Evolutionary conservation across 202 grass and related monocot species (phyloP), one percentile per base, ranked within the genome.

Genomic region (Sporobolus alterniflorus): DNA sequence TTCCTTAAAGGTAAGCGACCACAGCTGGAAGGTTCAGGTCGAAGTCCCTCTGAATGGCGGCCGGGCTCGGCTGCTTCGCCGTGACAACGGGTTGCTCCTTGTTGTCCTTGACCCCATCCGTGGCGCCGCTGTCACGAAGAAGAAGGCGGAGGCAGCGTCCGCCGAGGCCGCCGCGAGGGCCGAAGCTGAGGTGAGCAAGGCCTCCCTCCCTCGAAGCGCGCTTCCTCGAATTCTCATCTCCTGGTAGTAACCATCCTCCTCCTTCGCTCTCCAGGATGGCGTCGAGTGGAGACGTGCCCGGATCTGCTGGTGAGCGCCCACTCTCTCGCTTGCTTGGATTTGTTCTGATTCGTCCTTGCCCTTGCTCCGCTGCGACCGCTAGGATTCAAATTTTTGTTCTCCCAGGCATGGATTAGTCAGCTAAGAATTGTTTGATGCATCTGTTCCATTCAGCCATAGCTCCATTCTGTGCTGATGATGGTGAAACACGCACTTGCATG

Each of bases 1-100:
- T 79, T 90, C 96, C 34, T 79, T 99, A 62, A 94, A 99, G 91
- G 96, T 99, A 94, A 76, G n/a, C n/a, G n/a, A n/a, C n/a, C n/a
- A n/a, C n/a, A n/a, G n/a, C n/a, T n/a, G n/a, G n/a, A n/a, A n/a
- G n/a, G n/a, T n/a, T n/a, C n/a, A n/a, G n/a, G n/a, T n/a, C n/a
- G n/a, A n/a, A n/a, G n/a, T n/a, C n/a, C n/a, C n/a, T n/a, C n/a
- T n/a, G n/a, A n/a, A n/a, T n/a, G n/a, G n/a, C n/a, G n/a, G n/a
- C n/a, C n/a, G n/a, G n/a, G n/a, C n/a, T n/a, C n/a, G n/a, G n/a
- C n/a, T n/a, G n/a, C n/a, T n/a, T n/a, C n/a, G n/a, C n/a, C n/a
- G n/a, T n/a, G n/a, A n/a, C n/a, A n/a, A n/a, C n/a, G n/a, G n/a
- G n/a, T n/a, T n/a, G n/a, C n/a, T n/a, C n/a, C n/a, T n/a, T n/a